Evolutionary conservation across 2,329 filamentous ascomycete species (phyloP).

Genomic region (Zymoseptoria pseudotritici): DNA sequence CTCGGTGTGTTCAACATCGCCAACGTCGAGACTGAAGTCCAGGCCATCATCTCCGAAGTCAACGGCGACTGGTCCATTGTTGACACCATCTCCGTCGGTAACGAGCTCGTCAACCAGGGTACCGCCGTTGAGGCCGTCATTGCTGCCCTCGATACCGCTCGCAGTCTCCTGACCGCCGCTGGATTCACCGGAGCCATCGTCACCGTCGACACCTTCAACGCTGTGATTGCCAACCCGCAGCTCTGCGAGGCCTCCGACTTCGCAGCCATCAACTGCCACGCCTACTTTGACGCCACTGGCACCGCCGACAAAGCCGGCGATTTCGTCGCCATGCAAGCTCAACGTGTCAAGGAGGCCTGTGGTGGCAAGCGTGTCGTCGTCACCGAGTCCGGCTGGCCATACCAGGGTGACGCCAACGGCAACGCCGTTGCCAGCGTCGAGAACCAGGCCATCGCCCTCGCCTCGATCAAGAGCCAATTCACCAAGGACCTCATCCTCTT

Average conservation of each 20-base stretch:
- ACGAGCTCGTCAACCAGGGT: slow-evolving; percentile 63
- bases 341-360: slow-evolving; percentile 42
- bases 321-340: slow-evolving; percentile 56
- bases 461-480: slow-evolving; percentile 57
- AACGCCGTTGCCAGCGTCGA: slow-evolving; percentile 59
- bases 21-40: slow-evolving; percentile 50
- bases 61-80: slow-evolving; percentile 60
- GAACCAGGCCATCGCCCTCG: slow-evolving; percentile 60
- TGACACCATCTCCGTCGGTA: slow-evolving; percentile 68
- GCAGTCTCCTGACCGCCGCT: slow-evolving; percentile 48
- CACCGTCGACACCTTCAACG: slow-evolving; percentile 70
- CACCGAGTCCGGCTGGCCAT: slow-evolving; percentile 81
- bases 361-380: slow-evolving; percentile 59
- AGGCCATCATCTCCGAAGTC: slow-evolving; percentile 53
- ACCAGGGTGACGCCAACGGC: slow-evolving; percentile 57
- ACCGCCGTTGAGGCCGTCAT: slow-evolving; percentile 47
- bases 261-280: slow-evolving; percentile 73
- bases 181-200: slow-evolving; percentile 70
- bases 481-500: slow-evolving; percentile 60
- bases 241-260: slow-evolving; percentile 70
- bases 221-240: slow-evolving; percentile 61
- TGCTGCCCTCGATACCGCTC: slow-evolving; percentile 50
- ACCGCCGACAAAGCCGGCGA: slow-evolving; percentile 54
- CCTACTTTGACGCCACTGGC: slow-evolving; percentile 68
- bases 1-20: slow-evolving; percentile 63